Base-by-base conservation (phyloP, 805 yeast species). In the Wickerhamiella allomyrinae region DNA sequence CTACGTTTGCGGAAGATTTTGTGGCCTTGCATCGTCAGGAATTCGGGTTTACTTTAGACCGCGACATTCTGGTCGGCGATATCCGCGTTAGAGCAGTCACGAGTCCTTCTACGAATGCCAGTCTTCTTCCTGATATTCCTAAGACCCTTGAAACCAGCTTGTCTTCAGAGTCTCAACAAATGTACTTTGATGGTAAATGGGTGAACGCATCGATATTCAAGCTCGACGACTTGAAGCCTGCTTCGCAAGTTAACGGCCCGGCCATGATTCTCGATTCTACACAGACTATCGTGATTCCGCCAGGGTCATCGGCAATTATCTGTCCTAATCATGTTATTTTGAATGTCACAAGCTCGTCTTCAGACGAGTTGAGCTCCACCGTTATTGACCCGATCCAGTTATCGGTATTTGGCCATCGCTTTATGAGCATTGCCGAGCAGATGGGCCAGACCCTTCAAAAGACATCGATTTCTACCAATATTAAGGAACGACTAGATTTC, bases 391-490 rank as follows among this genome's bases (percentile, higher is more conserved):
- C 91, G 1, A 73, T 83, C 25, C 63, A 76, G 48, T 59, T 83
- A 31, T 79, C 93, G 0, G 78, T 83, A 20, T 83, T 83, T 60
- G 79, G 84, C 25, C 86, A 82, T 58, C 66, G 93, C 46, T 83
- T 83, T 58, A 82, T 83, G 89, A 85, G 84, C 48, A 82, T 84
- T 57, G 94, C 94, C 7, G 93, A 83, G 51, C 89, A 80, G 55
- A 83, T 83, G 94, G 89, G 93, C 29, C 72, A 71, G 29, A 79
- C 87, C 5, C 64, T 83, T 42, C 80, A 81, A 49, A 79, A 79
- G 59, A 83, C 91, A 0, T 70, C 89, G 2, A 85, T 83, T 8
- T 76, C 85, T 5, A 80, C 87, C 2, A 83, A 83, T 54, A 87
- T 83, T 31, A 83, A 83, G 55, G 94, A 83, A 56, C 65, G 94